Evolutionary conservation across 2,329 filamentous ascomycete species (phyloP).

Genomic region (Alternaria sp.): DNA sequence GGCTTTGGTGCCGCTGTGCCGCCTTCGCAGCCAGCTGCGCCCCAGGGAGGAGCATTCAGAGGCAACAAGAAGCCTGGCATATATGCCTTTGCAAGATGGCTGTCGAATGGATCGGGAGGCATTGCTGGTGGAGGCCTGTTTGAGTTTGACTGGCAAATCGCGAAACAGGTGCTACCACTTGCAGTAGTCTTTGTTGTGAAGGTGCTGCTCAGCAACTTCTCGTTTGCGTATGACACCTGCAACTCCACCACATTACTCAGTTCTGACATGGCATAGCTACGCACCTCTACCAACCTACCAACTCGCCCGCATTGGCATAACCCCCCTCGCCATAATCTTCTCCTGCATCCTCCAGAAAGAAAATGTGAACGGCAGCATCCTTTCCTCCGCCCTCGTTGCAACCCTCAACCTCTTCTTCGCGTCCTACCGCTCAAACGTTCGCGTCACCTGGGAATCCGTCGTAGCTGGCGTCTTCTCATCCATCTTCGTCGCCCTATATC

Average conservation of each 20-base stretch:
- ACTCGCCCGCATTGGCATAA: slow-evolving; percentile 60
- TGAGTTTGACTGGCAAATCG: slow-evolving; percentile 60
- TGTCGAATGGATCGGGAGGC: slow-evolving; percentile 55
- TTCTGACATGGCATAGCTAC: slow-evolving; percentile 50
- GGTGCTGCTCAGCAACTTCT: slow-evolving; percentile 62
- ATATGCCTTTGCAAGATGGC: slow-evolving; percentile 45
- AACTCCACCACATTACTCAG: not conserved
- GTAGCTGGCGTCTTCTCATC: slow-evolving; percentile 63
- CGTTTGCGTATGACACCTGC: slow-evolving; percentile 57
- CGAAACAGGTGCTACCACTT: slow-evolving; percentile 58
- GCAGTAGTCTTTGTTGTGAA: slow-evolving; percentile 61
- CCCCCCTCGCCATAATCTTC: slow-evolving; percentile 60
- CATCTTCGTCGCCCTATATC: slow-evolving; percentile 61
- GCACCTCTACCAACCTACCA: slow-evolving; percentile 62
- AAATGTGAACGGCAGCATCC: slow-evolving; percentile 57
- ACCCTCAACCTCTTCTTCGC: slow-evolving; percentile 62
- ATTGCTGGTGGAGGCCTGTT: slow-evolving; percentile 64
- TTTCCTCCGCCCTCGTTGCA: slow-evolving; percentile 61
- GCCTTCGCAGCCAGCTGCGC: slow-evolving; percentile 50
- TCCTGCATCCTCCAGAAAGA: slow-evolving; percentile 58
- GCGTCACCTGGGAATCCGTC: slow-evolving; percentile 61
- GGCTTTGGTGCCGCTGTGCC: slow-evolving; percentile 56
- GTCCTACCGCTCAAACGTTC: slow-evolving; percentile 55
- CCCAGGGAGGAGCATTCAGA: slow-evolving; percentile 43
- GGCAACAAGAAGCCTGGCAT: slow-evolving; percentile 33